These are phyloP conservation scores for Dendryphion nanum DNA, from an alignment of 2,329 filamentous ascomycete genomes.

Conservation along the genomic window DNA sequence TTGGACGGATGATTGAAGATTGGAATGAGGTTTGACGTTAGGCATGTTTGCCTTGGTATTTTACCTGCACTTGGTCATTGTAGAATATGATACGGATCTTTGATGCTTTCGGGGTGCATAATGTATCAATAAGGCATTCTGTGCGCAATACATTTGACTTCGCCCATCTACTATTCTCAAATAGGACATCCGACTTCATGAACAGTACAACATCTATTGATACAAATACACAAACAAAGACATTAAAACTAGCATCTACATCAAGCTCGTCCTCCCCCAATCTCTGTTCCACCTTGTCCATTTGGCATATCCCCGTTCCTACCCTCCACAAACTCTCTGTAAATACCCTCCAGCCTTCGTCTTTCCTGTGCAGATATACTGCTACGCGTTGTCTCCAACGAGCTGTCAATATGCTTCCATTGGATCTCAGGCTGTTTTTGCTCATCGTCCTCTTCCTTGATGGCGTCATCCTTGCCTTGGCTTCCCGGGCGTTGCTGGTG, in stretches of 20 bases:
- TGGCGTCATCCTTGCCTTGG: conserved; percentile 18
- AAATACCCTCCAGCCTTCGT: conserved; percentile 73
- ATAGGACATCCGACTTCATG: background rate
- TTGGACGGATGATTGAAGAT: no score
- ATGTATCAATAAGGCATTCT: no score
- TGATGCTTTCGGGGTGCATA: no score
- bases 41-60: no score
- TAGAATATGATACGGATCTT: no score
- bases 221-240: background rate
- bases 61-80: no score
- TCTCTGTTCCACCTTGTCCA: conserved; percentile 86
- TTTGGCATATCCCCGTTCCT: conserved; percentile 94
- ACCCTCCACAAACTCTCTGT: conserved; percentile 87
- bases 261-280: conserved; percentile 89
- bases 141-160: no score
- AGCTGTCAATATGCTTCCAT: conserved; percentile 80
- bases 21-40: no score
- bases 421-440: conserved; percentile 73
- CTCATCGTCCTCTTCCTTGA: conserved; percentile 17
- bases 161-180: background rate
- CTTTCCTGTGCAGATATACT: conserved; percentile 81
- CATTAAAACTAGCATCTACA: conserved; percentile 58
- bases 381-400: conserved; percentile 72
- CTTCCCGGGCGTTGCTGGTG: conserved; percentile 26
- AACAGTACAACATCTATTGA: background rate